Conservation (phyloP, 164 flowering plant genomes). For the Aristolochia californica region DNA sequence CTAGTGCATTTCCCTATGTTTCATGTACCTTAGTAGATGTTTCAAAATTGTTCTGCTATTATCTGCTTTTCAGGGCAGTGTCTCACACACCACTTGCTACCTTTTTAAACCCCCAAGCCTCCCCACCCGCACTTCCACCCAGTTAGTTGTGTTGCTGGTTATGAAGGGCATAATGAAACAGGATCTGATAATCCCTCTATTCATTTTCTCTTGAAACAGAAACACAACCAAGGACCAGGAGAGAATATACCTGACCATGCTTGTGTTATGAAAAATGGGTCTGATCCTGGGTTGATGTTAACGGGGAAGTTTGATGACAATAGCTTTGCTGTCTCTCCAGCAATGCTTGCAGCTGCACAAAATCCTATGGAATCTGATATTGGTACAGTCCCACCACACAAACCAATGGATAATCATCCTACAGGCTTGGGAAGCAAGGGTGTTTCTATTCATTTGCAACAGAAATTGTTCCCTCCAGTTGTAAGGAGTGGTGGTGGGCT, state of each 20-base stretch:
- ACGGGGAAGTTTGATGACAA: slow-evolving; percentile 62
- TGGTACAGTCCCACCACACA: slow-evolving; percentile 27
- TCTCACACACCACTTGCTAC: no score
- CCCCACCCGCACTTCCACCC: no score
- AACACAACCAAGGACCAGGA: slow-evolving; percentile 68
- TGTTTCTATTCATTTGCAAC: slow-evolving; percentile 27
- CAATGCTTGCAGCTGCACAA: slow-evolving; percentile 37
- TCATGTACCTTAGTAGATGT: not conserved
- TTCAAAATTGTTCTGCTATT: not conserved
- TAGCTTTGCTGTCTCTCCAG: slow-evolving; percentile 22
- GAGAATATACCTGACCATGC: slow-evolving; percentile 44
- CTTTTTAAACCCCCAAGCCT: no score
- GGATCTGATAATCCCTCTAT: no score
- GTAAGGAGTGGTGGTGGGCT: slow-evolving; percentile 23
- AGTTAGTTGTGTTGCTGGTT: no score
- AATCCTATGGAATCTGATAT: slow-evolving; percentile 38
- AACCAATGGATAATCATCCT: slow-evolving; percentile 29
- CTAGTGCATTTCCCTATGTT: not conserved
- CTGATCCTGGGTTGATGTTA: slow-evolving; percentile 37
- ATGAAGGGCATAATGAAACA: no score
- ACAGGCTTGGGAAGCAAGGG: slow-evolving; percentile 36
- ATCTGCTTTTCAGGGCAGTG: not conserved
- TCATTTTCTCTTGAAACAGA: slow-evolving; percentile 27
- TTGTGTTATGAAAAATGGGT: slow-evolving; percentile 39
- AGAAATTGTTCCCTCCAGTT: slow-evolving; percentile 18